Evolutionary conservation across 208 protist genomes (phyloP).

Genomic region (Trypanosoma scelopori): DNA sequence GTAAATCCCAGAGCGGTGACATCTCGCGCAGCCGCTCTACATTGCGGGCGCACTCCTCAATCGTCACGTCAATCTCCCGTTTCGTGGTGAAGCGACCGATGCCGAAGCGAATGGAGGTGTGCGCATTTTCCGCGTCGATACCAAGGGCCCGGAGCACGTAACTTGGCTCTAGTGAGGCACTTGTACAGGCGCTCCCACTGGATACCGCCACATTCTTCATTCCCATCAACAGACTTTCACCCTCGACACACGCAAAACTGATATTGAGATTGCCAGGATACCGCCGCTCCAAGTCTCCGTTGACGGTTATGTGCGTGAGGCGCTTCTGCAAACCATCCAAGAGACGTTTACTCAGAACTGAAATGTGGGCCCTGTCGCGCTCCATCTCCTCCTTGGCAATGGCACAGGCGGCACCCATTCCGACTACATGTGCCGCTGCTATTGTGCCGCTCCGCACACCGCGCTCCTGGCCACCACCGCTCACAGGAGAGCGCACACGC

Average conservation of each 20-base stretch:
- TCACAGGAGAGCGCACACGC: slow-evolving; percentile 96
- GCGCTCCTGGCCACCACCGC: slow-evolving; percentile 99
- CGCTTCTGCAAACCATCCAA: slow-evolving; percentile 79
- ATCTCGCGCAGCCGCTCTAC: slow-evolving; percentile 97
- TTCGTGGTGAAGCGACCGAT: slow-evolving; percentile 98
- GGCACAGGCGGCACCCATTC: slow-evolving; percentile 93
- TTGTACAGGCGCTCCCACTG: slow-evolving; percentile 98
- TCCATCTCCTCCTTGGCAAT: slow-evolving; percentile 94
- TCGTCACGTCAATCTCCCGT: slow-evolving; percentile 92
- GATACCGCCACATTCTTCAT: slow-evolving; percentile 96
- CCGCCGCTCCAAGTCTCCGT: slow-evolving; percentile 91
- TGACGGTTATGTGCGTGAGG: slow-evolving; percentile 90
- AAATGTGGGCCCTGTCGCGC: slow-evolving; percentile 87
- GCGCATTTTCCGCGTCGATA: slow-evolving; percentile 97
- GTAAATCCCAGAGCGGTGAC: slow-evolving; percentile 98
- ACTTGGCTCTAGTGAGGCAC: slow-evolving; percentile 98
- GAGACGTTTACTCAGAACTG: slow-evolving; percentile 82
- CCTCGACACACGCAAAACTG: slow-evolving; percentile 99
- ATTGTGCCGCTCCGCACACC: slow-evolving; percentile 96
- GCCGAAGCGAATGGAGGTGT: slow-evolving; percentile 99
- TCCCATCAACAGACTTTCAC: slow-evolving; percentile 98
- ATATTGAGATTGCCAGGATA: slow-evolving; percentile 98
- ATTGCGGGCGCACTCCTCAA: slow-evolving; percentile 88
- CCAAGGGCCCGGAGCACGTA: slow-evolving; percentile 99
- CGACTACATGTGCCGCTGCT: slow-evolving; percentile 92